These are phyloP conservation scores for Suhomyces anneliseae DNA, from an alignment of 1,139 yeast species.

Conservation along the genomic window DNA sequence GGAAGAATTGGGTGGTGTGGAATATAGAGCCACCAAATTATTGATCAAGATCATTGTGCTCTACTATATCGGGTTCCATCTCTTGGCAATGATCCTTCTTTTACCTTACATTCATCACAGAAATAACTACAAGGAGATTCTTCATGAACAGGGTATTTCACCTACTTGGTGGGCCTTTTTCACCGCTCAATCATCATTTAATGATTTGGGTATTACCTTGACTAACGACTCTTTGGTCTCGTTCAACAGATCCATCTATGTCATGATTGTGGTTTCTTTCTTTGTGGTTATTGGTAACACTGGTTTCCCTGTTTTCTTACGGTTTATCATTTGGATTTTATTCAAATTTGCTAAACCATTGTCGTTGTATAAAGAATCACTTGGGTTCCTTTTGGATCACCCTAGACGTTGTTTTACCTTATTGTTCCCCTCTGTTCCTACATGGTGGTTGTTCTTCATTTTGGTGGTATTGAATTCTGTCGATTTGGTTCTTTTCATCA, in stretches of 20 bases:
- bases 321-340: conserved; percentile 79
- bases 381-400: conserved; percentile 86
- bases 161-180: conserved; percentile 95
- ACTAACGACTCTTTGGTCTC: conserved; percentile 76
- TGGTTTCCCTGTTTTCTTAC: conserved; percentile 80
- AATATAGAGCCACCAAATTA: conserved; percentile 82
- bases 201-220: conserved; percentile 79
- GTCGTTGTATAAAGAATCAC: conserved; percentile 68
- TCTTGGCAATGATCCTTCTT: conserved; percentile 56
- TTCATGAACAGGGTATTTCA: conserved; percentile 56
- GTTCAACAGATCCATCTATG: conserved; percentile 63
- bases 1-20: conserved; percentile 96
- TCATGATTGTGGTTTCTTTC: conserved; percentile 60
- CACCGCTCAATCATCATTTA: conserved; percentile 73
- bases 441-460: conserved; percentile 89
- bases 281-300: conserved; percentile 89
- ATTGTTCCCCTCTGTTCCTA: conserved; percentile 86
- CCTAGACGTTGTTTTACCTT: conserved; percentile 96
- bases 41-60: conserved; percentile 62
- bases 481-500: conserved; percentile 76
- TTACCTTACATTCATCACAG: conserved; percentile 64
- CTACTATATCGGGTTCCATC: conserved; percentile 76
- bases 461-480: conserved; percentile 69
- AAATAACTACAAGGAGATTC: conserved; percentile 39
- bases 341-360: conserved; percentile 67